Base-by-base conservation (phyloP, 441 rosid genomes). In the Daphne laureola region DNA sequence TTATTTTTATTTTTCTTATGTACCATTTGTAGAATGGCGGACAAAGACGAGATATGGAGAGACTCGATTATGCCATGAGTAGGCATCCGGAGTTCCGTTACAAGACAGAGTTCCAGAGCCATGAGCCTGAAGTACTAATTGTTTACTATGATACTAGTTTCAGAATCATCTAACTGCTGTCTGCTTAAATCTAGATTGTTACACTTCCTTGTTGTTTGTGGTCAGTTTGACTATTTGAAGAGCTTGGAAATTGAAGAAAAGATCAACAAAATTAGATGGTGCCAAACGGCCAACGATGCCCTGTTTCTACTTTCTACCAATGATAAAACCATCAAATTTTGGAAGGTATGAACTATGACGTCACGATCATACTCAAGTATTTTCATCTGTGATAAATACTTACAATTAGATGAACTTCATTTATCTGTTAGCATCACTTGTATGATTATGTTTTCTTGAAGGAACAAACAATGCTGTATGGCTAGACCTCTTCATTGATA, bases 181-280 rank as follows among this genome's bases (percentile, higher is more conserved):
- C 16, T 31, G 21, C 36, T 31, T n/a, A n/a, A 21, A 13, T 41
- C 51, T 51, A 0, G 13, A 17, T 51, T 44, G 21, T 40, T 49
- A 13, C 51, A 26, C 16, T 5, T 35, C n/a, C 58, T 54, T 26
- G 12, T 21, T 57, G 41, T 27, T 57, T 66, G 27, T 16, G 49
- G 43, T 56, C 85, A 93, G 97, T 93, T 93, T 78, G 97, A 93
- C 71, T 93, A 93, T 68, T 85, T 93, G 63, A 93, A 90, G 86
- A 93, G 99, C 61, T 83, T 93, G 95, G 99, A 90, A 79, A 93
- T 90, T 61, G 97, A 90, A 75, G 98, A 93, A 81, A 90, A 90
- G 69, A 93, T 90, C 54, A 90, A 90, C 84, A 87, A 93, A 67
- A 90, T 93, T 62, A 85, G 86, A 73, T 93, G 99, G 99, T 93